Percentiles rank a stretch among this genome's conserved stretches.
phyloP scores from a whole-genome alignment of 768 basidiomycete genomes.

The Hericium erinaceus region DNA sequence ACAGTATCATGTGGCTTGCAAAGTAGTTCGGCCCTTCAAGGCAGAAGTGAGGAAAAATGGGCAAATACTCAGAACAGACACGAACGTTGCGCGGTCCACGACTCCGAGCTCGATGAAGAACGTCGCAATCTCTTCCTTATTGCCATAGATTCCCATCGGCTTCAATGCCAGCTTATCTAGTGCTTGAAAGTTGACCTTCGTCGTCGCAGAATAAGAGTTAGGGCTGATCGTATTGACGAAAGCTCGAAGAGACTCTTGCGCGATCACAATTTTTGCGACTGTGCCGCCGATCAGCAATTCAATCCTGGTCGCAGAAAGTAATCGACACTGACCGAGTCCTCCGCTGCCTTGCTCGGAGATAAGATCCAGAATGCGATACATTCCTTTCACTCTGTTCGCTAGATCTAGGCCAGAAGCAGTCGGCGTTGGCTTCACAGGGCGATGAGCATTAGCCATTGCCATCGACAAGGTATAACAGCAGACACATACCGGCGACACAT shows the following conservation, averaged over 20 bases:
- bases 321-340: neutral
- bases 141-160: constrained; percentile 51
- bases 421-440: too few relatives aligned
- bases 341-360: neutral
- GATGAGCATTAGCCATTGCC: too few relatives aligned
- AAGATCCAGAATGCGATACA: neutral
- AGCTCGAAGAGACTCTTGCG: constrained; percentile 36
- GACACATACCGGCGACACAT: too few relatives aligned
- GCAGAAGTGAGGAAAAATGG: too few relatives aligned
- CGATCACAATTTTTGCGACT: constrained; percentile 60
- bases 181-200: constrained; percentile 45
- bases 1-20: too few relatives aligned
- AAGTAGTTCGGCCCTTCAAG: too few relatives aligned
- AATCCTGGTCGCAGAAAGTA: neutral
- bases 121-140: constrained; percentile 37
- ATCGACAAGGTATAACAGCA: too few relatives aligned
- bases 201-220: constrained; percentile 43
- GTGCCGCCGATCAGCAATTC: neutral
- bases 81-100: constrained; percentile 31
- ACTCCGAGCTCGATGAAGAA: constrained; percentile 30
- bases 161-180: constrained; percentile 38
- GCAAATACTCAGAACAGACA: too few relatives aligned
- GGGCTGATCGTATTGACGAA: constrained; percentile 42
- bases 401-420: neutral
- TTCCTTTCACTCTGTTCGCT: neutral